Evolutionary conservation across 331 rosid genomes (phyloP), one percentile per base, ranked within the genome.

Genomic region (Arachis monticola): DNA sequence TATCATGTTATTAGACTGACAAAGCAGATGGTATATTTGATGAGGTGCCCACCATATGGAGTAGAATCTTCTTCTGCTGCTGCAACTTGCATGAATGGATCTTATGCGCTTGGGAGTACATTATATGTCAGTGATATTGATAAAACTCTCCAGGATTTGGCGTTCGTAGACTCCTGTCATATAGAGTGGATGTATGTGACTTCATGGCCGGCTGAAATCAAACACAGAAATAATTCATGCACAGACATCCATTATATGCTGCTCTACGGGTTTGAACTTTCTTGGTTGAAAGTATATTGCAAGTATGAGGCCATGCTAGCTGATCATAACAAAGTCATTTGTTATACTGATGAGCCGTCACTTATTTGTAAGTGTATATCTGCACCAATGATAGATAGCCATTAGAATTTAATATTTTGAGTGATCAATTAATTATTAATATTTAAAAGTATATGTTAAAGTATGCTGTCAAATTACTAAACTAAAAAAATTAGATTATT

Each of bases 261-360:
- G 7, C 14, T 67, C 4, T 52, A 71, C 63, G 87, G 87, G 1
- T 83, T 80, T 71, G 77, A 75, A 52, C 73, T 82, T 32, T 77
- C 74, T 2, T 85, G 85, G 85, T 0, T 11, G 6, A 6, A 7
- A 0, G 0, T 8, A 41, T 1, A 4, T 0, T 67, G 81, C 1
- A 4, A 5, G 8, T 0, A 7, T 8, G 0, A 0, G 4, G 32
- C 2, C 14, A 1, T 9, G 73, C n/a, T 51, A 22, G 6, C 5
- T 51, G 57, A 51, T 51, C 57, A 51, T 51, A 51, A 11, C 57
- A 11, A 51, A 2, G 17, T 51, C 13, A 0, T 6, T 11, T 51
- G 57, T 50, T 38, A 38, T 27, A 1, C 30, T 27, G 0, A 48
- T 8, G 1, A 27, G 1, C 30, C 30, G 1, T 27, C 3, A 10